These are phyloP conservation scores for Hanseniaspora osmophila DNA, from an alignment of 805 yeast genomes.

Conservation along the genomic window DNA sequence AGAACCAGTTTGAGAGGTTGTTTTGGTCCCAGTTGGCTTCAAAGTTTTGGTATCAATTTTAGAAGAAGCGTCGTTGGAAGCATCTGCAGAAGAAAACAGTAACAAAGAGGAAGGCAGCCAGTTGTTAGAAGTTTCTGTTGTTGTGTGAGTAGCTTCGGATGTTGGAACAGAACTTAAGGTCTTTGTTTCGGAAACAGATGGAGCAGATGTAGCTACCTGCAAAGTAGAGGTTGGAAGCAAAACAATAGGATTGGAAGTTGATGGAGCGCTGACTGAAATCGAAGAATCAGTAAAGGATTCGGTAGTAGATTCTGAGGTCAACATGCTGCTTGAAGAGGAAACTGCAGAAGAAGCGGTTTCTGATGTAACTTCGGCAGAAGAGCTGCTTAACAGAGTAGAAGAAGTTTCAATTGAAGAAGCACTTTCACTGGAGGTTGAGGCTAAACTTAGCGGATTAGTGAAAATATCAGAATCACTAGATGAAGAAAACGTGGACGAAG, in stretches of 20 bases:
- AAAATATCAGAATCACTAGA: too few species aligned
- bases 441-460: too few species aligned
- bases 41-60: neutral
- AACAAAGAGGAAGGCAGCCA: constrained; percentile 16
- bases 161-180: constrained; percentile 20
- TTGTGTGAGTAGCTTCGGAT: constrained; percentile 20
- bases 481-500: too few species aligned
- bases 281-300: too few species aligned
- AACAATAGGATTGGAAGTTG: neutral
- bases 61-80: constrained; percentile 13
- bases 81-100: constrained; percentile 15
- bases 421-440: too few species aligned
- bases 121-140: constrained; percentile 23
- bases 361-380: constrained; percentile 4
- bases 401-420: too few species aligned
- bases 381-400: constrained; percentile 1
- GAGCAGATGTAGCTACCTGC: constrained; percentile 13
- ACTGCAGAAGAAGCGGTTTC: neutral
- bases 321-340: constrained; percentile 6
- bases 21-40: neutral
- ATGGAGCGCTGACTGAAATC: too few species aligned
- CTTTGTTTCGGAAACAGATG: constrained; percentile 16
- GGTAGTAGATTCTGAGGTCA: constrained; percentile 3
- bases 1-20: neutral
- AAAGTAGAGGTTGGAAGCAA: constrained; percentile 7